Conservation (phyloP, 495 filamentous ascomycete genomes). For the Cercophora newfieldiana region DNA sequence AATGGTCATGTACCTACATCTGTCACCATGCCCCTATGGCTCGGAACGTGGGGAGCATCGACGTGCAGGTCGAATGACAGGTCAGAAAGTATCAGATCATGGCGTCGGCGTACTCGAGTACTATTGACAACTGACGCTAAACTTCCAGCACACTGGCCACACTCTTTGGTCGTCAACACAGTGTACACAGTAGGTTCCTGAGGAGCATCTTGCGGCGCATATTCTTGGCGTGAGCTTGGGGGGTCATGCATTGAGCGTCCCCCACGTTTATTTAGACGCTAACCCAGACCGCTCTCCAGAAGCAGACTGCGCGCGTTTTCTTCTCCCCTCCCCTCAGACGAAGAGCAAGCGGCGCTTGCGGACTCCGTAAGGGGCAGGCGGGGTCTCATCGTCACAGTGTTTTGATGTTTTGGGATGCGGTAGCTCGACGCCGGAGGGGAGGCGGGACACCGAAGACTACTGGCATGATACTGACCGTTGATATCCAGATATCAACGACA, state of each 20-base stretch:
- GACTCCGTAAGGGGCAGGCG: too few species aligned
- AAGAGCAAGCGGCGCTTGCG: too few species aligned
- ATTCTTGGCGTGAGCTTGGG: neutral
- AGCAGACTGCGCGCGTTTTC: too few species aligned
- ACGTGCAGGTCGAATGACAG: neutral
- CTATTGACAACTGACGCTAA: neutral
- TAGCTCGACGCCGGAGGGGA: too few species aligned
- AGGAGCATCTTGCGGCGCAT: neutral
- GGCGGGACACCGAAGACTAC: too few species aligned
- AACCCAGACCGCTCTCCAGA: neutral
- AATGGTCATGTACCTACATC: neutral
- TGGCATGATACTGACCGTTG: too few species aligned
- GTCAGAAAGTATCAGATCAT: neutral
- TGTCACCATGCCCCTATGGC: neutral
- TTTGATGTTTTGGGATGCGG: too few species aligned
- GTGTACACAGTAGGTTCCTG: too few species aligned
- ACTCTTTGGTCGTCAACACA: too few species aligned
- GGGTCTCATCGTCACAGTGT: too few species aligned
- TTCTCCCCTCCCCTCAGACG: too few species aligned
- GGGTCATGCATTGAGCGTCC: neutral
- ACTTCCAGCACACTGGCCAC: neutral
- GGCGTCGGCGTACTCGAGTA: neutral
- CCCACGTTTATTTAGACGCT: neutral
- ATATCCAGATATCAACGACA: neutral
- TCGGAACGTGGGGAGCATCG: neutral